These are phyloP conservation scores for Phialophora expanda DNA, from an alignment of 2,329 filamentous ascomycete species.

Conservation along the genomic window DNA sequence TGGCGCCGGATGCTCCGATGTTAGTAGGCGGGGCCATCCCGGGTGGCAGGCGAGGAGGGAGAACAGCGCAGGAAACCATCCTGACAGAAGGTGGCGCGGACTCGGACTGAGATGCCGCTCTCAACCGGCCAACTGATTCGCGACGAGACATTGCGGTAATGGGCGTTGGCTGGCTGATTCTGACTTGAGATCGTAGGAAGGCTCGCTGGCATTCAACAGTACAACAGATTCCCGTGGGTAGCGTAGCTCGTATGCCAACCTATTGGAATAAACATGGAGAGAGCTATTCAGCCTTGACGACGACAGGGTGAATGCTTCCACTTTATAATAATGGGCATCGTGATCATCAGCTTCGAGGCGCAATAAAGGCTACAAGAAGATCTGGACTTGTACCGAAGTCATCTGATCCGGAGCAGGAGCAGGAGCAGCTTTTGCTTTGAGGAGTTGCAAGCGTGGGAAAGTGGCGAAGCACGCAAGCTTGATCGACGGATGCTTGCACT, in stretches of 20 bases:
- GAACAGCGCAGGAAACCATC: conserved; percentile 34
- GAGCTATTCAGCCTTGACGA: not conserved
- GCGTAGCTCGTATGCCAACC: not conserved
- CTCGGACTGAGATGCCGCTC: conserved; percentile 28
- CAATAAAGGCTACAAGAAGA: conserved; percentile 1
- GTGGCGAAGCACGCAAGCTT: conserved; percentile 4
- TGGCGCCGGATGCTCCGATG: conserved; percentile 21
- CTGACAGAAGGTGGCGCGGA: conserved; percentile 23
- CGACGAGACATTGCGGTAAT: conserved; percentile 24
- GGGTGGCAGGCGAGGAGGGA: conserved; percentile 29
- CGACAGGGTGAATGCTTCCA: not conserved
- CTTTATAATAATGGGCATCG: not conserved
- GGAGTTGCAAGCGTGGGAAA: not conserved
- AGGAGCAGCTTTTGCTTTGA: not conserved
- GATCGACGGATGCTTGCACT: conserved; percentile 2
- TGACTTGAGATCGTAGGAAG: not conserved
- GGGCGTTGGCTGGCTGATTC: not conserved
- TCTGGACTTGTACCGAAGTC: not conserved
- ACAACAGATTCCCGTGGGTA: not conserved
- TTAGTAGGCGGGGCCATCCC: conserved; percentile 33
- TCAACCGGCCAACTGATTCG: conserved; percentile 29
- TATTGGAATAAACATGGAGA: not conserved
- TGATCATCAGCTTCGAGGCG: not conserved
- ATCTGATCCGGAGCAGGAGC: not conserved
- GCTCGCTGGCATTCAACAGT: not conserved